A percentile compares a stretch with the other conserved stretches of the same genome.
Conservation (phyloP, 2,329 filamentous ascomycete species). For the Hypoxylon sp. region DNA sequence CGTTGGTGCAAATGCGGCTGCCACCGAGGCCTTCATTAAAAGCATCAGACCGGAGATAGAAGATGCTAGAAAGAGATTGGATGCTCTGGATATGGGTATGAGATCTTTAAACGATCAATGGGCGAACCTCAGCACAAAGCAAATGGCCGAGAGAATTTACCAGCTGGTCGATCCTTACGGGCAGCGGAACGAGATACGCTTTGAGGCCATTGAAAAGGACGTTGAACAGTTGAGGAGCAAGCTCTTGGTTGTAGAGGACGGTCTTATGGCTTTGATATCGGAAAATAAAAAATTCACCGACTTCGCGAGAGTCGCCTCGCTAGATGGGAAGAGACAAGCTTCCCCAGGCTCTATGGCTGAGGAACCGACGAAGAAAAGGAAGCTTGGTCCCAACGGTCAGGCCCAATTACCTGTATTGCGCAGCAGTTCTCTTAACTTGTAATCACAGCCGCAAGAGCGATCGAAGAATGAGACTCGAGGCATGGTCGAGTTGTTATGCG, state of each 20-base stretch:
- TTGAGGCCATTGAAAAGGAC: slow-evolving; percentile 19
- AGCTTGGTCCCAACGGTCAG: slow-evolving; percentile 27
- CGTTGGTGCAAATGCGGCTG: slow-evolving; percentile 12
- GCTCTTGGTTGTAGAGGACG: slow-evolving; percentile 6
- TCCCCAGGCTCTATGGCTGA: slow-evolving; percentile 26
- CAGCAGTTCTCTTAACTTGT: slow-evolving; percentile 19
- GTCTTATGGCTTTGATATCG: background rate
- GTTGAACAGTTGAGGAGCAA: slow-evolving; percentile 7
- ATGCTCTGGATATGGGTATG: slow-evolving; percentile 57
- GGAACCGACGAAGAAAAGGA: slow-evolving; percentile 38
- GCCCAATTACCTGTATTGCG: slow-evolving; percentile 6
- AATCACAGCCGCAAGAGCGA: background rate
- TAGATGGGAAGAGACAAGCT: slow-evolving; percentile 31
- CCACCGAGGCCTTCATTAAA: slow-evolving; percentile 11
- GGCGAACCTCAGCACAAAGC: slow-evolving; percentile 64
- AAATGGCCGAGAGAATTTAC: slow-evolving; percentile 60
- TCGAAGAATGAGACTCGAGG: background rate
- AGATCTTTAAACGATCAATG: slow-evolving; percentile 63
- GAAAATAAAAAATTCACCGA: slow-evolving; percentile 9
- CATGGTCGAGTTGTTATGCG: background rate
- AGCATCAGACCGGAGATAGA: slow-evolving; percentile 50
- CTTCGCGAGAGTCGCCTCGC: slow-evolving; percentile 3
- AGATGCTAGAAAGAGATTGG: slow-evolving; percentile 51
- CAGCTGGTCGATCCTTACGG: slow-evolving; percentile 50
- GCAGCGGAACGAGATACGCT: slow-evolving; percentile 25